Base-by-base conservation (phyloP, 108 stramenopile species). In the Schizochytrium sp. region DNA sequence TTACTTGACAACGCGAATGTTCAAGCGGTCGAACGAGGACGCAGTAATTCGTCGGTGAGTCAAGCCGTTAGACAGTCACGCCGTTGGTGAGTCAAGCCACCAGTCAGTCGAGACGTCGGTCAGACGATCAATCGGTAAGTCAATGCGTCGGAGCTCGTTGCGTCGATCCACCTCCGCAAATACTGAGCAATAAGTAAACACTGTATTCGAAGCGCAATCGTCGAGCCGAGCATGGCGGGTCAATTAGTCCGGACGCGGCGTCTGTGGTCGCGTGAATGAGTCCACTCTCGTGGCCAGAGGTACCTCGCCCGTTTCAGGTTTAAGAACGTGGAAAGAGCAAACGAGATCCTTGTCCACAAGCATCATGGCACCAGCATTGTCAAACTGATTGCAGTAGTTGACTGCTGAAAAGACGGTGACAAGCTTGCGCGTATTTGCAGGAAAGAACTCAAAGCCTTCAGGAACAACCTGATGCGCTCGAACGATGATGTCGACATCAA, bases 361-460 rank as follows among this genome's bases (percentile, higher is more conserved):
- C 98, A 99, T 99, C 97, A 99, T 98, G 5, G 98, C 98, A 29
- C 95, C 96, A 6, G 97, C 97, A 92, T 99, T 99, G 92, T 99
- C 98, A 90, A 99, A 99, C 94, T 98, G 97, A 25, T 97, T 97
- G 93, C 98, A 99, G 92, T 99, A 99, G 92, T 99, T 99, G 5
- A 97, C 97, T 23, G 97, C 97, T 44, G 97, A 97, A 90, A 98
- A 98, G 10, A 99, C 96, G 12, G 98, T 99, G 10, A 99, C 98
- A 25, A 99, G 95, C 72, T 97, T 97, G 34, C 98, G 96, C 41
- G 96, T 95, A 25, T 87, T 89, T 5, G 55, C 51, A 44, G 98
- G 97, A 88, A 97, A 97, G 91, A 97, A 93, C 90, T 93, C 92
- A 63, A 92, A 92, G 25, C 92, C 92, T 21, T 93, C 92, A 44